phyloP scores from a whole-genome alignment of 2,329 filamentous ascomycete species.

The Hymenoscyphus fructigenus region DNA sequence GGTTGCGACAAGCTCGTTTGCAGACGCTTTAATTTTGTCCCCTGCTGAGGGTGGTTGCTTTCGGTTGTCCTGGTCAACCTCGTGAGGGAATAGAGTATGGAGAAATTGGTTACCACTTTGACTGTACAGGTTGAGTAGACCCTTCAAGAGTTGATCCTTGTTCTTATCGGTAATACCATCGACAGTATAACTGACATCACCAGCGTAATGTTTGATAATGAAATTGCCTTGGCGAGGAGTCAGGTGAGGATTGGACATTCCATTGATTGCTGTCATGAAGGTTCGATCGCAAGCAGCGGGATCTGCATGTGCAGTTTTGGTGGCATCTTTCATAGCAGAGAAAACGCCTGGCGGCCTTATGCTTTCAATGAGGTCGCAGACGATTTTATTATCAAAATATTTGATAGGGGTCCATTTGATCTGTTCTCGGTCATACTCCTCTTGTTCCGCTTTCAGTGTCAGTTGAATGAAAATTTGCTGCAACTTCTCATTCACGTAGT shows the following conservation, averaged over 20 bases:
- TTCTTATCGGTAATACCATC: constrained; percentile 99
- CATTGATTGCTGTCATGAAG: constrained; percentile 90
- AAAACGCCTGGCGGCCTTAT: constrained; percentile 88
- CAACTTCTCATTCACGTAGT: constrained; percentile 98
- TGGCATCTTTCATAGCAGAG: constrained; percentile 94
- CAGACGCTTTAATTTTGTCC: constrained; percentile 92
- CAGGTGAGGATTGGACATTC: constrained; percentile 88
- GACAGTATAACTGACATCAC: constrained; percentile 91
- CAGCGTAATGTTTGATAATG: constrained; percentile 98
- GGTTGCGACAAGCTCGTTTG: constrained; percentile 91
- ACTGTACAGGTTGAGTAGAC: constrained; percentile 82
- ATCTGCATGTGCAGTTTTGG: constrained; percentile 96
- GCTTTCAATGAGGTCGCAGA: constrained; percentile 95
- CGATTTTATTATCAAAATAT: constrained; percentile 99
- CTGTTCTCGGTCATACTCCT: constrained; percentile 93
- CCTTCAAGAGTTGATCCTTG: constrained; percentile 95
- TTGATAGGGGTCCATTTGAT: constrained; percentile 99
- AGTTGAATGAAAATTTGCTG: constrained; percentile 99
- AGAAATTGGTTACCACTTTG: constrained; percentile 83
- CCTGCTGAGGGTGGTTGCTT: constrained; percentile 91
- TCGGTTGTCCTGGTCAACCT: constrained; percentile 94
- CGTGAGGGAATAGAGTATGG: constrained; percentile 83
- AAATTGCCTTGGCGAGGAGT: constrained; percentile 92
- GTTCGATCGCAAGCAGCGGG: constrained; percentile 91
- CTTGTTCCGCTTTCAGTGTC: constrained; percentile 93